Evolutionary conservation across 495 filamentous ascomycete genomes (phyloP).

Genomic region (Articulospora tetracladia): DNA sequence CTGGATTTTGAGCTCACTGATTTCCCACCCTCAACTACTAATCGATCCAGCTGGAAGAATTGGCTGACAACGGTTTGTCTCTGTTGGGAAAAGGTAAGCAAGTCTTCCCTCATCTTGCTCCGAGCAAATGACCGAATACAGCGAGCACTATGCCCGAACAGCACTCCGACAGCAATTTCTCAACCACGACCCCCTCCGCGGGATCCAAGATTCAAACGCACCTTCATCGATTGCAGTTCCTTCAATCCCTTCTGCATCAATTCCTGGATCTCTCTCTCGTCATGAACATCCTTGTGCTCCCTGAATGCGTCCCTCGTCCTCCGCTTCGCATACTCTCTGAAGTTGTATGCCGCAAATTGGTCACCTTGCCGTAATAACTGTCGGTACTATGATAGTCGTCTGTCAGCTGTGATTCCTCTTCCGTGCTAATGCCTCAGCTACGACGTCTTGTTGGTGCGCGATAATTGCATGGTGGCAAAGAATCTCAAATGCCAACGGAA

Average conservation of each 20-base stretch:
- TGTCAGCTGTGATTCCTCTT: not conserved
- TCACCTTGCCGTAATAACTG: conserved; percentile 82
- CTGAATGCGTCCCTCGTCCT: conserved; percentile 86
- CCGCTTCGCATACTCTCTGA: conserved; percentile 91
- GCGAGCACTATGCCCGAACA: not conserved
- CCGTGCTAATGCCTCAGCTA: not conserved
- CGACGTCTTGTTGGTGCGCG: not conserved
- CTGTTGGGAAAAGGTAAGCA: conserved; percentile 40
- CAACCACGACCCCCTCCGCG: not conserved
- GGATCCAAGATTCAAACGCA: conserved; percentile 37
- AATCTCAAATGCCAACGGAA: not conserved
- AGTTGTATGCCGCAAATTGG: conserved; percentile 93
- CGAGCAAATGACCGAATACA: not conserved
- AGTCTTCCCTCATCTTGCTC: not conserved
- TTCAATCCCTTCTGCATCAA: conserved; percentile 84
- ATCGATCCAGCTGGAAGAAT: conserved; percentile 86
- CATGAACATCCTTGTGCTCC: conserved; percentile 67
- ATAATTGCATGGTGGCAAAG: not conserved
- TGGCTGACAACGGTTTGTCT: conserved; percentile 93
- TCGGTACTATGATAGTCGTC: conserved; percentile 61
- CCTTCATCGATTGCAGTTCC: conserved; percentile 89
- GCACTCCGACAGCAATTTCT: not conserved
- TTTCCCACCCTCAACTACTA: conserved; percentile 90
- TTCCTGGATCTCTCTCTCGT: conserved; percentile 73
- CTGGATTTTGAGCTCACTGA: conserved; percentile 10